Evolutionary conservation across 768 basidiomycete genomes (phyloP).

Genomic region (Pholiota molesta): DNA sequence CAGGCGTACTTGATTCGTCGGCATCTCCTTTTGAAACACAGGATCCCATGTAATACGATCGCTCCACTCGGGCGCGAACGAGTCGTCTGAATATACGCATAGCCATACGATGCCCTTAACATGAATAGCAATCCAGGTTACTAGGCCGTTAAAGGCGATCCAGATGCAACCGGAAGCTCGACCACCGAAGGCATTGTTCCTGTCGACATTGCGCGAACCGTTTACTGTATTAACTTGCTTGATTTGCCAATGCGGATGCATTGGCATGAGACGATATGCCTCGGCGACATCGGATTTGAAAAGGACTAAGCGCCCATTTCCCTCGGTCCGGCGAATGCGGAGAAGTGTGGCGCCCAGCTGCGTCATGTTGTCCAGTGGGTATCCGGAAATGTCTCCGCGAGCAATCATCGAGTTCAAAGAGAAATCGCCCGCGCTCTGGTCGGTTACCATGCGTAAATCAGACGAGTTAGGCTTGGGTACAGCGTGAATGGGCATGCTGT

Average conservation of each 20-base stretch:
- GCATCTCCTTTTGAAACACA: too few relatives aligned
- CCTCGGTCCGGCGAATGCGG: not conserved
- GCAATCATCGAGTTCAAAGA: conserved; percentile 30
- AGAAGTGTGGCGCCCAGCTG: conserved; percentile 21
- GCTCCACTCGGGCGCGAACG: conserved; percentile 14
- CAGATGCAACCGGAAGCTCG: conserved; percentile 24
- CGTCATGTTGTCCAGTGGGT: conserved; percentile 27
- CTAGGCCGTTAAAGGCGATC: conserved; percentile 31
- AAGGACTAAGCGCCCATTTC: not conserved
- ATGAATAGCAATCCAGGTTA: conserved; percentile 38
- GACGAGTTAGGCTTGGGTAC: conserved; percentile 29
- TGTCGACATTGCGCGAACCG: conserved; percentile 24
- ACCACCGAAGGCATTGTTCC: conserved; percentile 27
- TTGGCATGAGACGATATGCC: conserved; percentile 38
- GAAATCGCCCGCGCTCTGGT: conserved; percentile 31
- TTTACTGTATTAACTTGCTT: conserved; percentile 36
- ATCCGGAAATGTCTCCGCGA: conserved; percentile 12
- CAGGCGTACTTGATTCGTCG: too few relatives aligned
- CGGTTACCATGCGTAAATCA: conserved; percentile 30
- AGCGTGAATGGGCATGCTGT: conserved; percentile 15
- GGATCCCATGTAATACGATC: too few relatives aligned
- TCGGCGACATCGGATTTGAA: conserved; percentile 39
- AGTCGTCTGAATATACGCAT: conserved; percentile 38
- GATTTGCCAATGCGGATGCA: conserved; percentile 45
- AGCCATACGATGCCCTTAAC: conserved; percentile 21